phyloP scores from a whole-genome alignment of 306 rosid genomes.

The Quercus rubra region DNA sequence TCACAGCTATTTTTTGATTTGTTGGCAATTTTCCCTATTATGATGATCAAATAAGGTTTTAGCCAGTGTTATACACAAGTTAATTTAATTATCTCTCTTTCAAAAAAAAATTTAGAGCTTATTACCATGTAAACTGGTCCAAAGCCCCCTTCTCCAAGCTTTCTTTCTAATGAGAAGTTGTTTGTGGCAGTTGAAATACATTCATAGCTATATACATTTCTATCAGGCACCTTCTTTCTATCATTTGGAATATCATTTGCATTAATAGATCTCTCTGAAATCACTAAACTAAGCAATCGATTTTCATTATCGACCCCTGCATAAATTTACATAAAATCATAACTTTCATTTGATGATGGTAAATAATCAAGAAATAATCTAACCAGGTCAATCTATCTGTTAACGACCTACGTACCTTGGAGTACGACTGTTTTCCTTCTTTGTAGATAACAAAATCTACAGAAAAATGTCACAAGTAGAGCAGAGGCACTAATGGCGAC shows the following conservation, averaged over 20 bases:
- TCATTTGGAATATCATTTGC: background rate
- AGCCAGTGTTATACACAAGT: too few species aligned
- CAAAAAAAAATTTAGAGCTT: background rate
- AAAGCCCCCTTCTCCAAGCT: slow-evolving; percentile 38
- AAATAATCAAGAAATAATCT: too few species aligned
- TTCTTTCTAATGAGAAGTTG: slow-evolving; percentile 15
- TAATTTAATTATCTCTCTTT: too few species aligned
- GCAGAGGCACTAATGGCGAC: background rate
- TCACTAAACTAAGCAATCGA: background rate
- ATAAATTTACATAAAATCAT: too few species aligned
- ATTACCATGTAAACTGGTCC: slow-evolving; percentile 34
- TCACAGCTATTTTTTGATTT: slow-evolving; percentile 2
- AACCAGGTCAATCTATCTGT: too few species aligned
- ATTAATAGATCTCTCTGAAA: background rate
- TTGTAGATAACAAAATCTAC: background rate
- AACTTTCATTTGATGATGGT: too few species aligned
- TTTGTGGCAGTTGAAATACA: slow-evolving; percentile 17
- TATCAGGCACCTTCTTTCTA: background rate
- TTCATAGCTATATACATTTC: background rate
- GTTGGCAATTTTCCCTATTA: background rate
- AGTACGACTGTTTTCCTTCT: background rate
- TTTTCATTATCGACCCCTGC: background rate
- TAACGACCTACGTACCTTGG: background rate
- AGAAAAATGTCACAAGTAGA: background rate
- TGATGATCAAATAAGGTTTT: background rate